Conservation (phyloP, 257 asterid species). For the Ligustrum vulgare region DNA sequence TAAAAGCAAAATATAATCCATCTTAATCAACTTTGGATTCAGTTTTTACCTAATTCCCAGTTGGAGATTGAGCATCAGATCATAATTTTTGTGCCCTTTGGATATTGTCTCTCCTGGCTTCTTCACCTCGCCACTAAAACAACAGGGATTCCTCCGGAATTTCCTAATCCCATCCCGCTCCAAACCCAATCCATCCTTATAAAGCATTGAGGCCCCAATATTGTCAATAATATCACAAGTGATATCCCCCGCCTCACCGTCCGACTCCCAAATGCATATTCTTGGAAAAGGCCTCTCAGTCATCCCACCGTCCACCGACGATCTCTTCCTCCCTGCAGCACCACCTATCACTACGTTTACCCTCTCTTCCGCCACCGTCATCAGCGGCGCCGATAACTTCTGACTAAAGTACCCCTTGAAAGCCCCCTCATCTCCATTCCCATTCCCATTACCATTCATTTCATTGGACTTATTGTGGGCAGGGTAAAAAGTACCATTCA, state of each 20-base stretch:
- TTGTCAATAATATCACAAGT: slow-evolving; percentile 59
- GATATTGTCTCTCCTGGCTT: slow-evolving; percentile 57
- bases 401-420: slow-evolving; percentile 35
- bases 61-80: slow-evolving; percentile 68
- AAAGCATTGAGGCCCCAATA: slow-evolving; percentile 50
- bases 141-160: slow-evolving; percentile 49
- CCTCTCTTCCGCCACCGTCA: slow-evolving; percentile 48
- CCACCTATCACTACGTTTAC: slow-evolving; percentile 27
- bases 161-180: slow-evolving; percentile 48
- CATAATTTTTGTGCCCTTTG: slow-evolving; percentile 68
- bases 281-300: slow-evolving; percentile 47
- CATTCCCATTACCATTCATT: background rate
- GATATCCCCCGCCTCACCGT: slow-evolving; percentile 60
- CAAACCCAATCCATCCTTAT: slow-evolving; percentile 35
- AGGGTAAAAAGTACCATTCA: slow-evolving; percentile 60
- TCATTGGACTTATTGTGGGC: slow-evolving; percentile 21
- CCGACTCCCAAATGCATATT: slow-evolving; percentile 62
- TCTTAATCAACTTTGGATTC: background rate
- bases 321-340: slow-evolving; percentile 44
- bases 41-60: slow-evolving; percentile 52
- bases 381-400: slow-evolving; percentile 42
- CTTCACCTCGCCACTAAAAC: slow-evolving; percentile 51
- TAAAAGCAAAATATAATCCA: background rate
- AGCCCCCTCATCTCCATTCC: slow-evolving; percentile 23
- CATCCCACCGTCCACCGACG: slow-evolving; percentile 38